Percentiles rank a stretch among this genome's conserved stretches.
Conservation (phyloP, 257 asterid species). For the Leonotis leonurus region DNA sequence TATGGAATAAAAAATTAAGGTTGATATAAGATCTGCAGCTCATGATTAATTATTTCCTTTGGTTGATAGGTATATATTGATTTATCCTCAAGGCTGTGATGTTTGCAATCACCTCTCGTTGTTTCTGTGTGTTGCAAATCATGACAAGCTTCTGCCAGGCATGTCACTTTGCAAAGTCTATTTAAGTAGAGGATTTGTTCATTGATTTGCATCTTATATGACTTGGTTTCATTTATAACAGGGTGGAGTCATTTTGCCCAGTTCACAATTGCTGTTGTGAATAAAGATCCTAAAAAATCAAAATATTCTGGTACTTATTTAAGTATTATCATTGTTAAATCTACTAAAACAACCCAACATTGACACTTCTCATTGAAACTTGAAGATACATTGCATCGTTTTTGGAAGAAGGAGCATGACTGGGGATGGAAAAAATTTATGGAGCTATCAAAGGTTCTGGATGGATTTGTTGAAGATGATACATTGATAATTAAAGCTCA, state of each 20-base stretch:
- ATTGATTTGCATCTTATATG: conserved; percentile 7
- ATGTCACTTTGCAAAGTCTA: not conserved
- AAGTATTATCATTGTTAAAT: not conserved
- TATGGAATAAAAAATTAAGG: no score
- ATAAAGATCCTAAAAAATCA: conserved; percentile 88
- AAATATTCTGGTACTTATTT: conserved; percentile 70
- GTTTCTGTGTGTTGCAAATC: conserved; percentile 95
- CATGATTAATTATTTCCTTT: conserved; percentile 18
- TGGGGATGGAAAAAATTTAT: conserved; percentile 99
- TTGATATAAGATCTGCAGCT: not conserved
- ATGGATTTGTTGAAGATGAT: conserved; percentile 85
- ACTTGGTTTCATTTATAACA: conserved; percentile 20
- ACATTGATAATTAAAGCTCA: conserved; percentile 84
- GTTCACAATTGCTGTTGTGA: conserved; percentile 90
- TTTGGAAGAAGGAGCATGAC: conserved; percentile 96
- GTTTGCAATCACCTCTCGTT: conserved; percentile 90
- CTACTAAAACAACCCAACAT: not conserved
- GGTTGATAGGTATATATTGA: conserved; percentile 75
- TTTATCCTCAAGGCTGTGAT: conserved; percentile 96
- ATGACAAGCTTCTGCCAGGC: conserved; percentile 98
- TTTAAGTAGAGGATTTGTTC: not conserved
- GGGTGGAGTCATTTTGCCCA: conserved; percentile 99
- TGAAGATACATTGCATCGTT: conserved; percentile 87
- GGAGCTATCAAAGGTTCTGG: conserved; percentile 84
- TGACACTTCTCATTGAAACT: conserved; percentile 10